Conservation (phyloP, 495 filamentous ascomycete genomes). For the Aspergillus homomorphus region DNA sequence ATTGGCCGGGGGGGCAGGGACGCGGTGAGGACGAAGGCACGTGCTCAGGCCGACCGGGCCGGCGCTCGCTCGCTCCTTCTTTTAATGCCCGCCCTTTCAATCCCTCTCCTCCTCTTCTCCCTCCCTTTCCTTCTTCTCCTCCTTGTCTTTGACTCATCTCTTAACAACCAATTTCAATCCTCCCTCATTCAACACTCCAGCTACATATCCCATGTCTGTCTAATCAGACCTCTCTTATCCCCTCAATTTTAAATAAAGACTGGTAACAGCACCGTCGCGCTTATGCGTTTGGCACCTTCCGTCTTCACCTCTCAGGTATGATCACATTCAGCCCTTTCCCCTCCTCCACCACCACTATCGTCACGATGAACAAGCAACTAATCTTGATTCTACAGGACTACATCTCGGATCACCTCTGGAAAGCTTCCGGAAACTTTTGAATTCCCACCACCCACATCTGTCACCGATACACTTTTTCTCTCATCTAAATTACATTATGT, state of each 20-base stretch:
- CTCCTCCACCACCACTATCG: not conserved
- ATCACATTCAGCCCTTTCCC: conserved; percentile 8
- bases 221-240: conserved; percentile 20
- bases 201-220: conserved; percentile 23
- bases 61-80: conserved; percentile 24
- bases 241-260: conserved; percentile 25
- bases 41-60: conserved; percentile 31
- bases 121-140: conserved; percentile 12
- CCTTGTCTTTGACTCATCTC: conserved; percentile 12
- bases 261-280: conserved; percentile 55
- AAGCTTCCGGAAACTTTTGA: conserved; percentile 75
- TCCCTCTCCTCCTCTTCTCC: conserved; percentile 24
- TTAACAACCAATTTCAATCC: conserved; percentile 10
- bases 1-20: conserved; percentile 29
- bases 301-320: conserved; percentile 96
- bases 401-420: conserved; percentile 99
- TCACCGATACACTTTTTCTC: conserved; percentile 5
- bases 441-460: conserved; percentile 24
- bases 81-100: conserved; percentile 21
- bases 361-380: conserved; percentile 13
- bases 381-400: conserved; percentile 66
- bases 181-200: not conserved
- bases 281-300: conserved; percentile 93
- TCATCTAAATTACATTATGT: conserved; percentile 56
- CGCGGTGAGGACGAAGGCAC: conserved; percentile 32